Conservation (phyloP, 2,329 filamentous ascomycete species). For the Diaporthe citrichinensis region DNA sequence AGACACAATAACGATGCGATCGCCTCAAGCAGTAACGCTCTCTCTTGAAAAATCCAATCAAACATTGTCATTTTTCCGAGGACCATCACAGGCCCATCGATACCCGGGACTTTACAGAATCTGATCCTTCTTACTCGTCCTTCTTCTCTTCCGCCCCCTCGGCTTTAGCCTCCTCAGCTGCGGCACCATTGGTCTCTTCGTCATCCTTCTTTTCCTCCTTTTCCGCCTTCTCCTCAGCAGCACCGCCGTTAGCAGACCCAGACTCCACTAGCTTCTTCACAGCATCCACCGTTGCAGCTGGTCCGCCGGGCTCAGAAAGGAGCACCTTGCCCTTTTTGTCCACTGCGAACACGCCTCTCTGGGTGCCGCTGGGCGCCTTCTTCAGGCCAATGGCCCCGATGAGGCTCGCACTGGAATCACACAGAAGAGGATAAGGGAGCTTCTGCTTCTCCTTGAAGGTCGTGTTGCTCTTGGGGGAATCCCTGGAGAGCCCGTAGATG, state of each 20-base stretch:
- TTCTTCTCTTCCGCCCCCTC: constrained; percentile 19
- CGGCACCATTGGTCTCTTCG: constrained; percentile 37
- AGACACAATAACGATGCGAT: background rate
- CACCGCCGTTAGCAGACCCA: constrained; percentile 49
- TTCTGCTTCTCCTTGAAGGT: constrained; percentile 94
- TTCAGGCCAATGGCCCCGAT: constrained; percentile 91
- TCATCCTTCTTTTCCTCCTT: constrained; percentile 47
- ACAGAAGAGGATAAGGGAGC: constrained; percentile 89
- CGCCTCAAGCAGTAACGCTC: background rate
- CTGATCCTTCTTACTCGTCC: constrained; percentile 51
- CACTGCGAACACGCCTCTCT: constrained; percentile 89
- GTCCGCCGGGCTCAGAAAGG: constrained; percentile 80
- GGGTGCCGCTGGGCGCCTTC: constrained; percentile 85
- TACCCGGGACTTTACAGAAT: constrained; percentile 33
- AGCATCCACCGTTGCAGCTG: constrained; percentile 81
- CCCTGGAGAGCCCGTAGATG: constrained; percentile 91
- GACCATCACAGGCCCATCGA: background rate
- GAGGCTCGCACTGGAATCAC: constrained; percentile 81
- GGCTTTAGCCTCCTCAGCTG: constrained; percentile 18
- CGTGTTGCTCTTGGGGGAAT: constrained; percentile 92
- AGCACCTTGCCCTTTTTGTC: constrained; percentile 83
- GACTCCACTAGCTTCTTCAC: constrained; percentile 79
- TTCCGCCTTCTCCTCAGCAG: constrained; percentile 42
- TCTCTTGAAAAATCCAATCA: background rate
- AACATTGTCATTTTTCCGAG: background rate